Base-by-base conservation (phyloP, 2,329 filamentous ascomycete species). In the Fusarium avenaceum region DNA sequence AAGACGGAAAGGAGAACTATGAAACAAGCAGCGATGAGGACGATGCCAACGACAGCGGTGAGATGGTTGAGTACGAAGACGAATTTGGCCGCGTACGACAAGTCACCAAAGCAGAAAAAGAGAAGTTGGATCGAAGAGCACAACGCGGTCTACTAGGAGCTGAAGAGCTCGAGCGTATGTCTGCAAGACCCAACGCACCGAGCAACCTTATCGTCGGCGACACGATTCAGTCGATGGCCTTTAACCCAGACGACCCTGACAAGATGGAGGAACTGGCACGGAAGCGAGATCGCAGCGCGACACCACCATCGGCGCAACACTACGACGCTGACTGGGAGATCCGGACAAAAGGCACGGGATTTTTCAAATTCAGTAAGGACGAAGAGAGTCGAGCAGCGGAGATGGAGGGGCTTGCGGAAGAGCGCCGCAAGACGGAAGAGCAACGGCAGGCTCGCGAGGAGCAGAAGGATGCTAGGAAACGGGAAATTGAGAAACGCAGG, bases 241-340 rank as follows among this genome's bases (percentile, higher is more conserved):
- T 98, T 80, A 89, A 90, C 67, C 91, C 92, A 0, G 90, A 92
- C 38, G 88, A 89, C 55, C 83, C 85, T 7, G 85, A 86, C 56
- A 85, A 89, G 72, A 97, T 97, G 93, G 90, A 90, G 54, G 86
- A 89, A 57, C 81, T 97, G 30, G 94, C 94, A 4, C 83, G 86
- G 65, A 92, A 92, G 80, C 86, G 94, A 46, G 94, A 97, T 80
- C 86, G 90, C 57, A 91, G 89, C 72, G 84, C 90, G 51, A 97
- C 94, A 48, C 93, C 94, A 53, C 94, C 94, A 7, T 88, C 90
- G 9, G 87, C 90, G 72, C 84, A 85, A 73, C 95, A 98, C 80
- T 99, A 98, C 79, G 92, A 97, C 77, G 93, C 93, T 2, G 87
- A 87, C 63, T 86, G 86, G 63, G 96, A 99, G 84, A 89, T 97